A percentile compares a stretch with the other conserved stretches of the same genome.
Conservation (phyloP, 2,329 filamentous ascomycete species). For the Apiospora hydei region DNA sequence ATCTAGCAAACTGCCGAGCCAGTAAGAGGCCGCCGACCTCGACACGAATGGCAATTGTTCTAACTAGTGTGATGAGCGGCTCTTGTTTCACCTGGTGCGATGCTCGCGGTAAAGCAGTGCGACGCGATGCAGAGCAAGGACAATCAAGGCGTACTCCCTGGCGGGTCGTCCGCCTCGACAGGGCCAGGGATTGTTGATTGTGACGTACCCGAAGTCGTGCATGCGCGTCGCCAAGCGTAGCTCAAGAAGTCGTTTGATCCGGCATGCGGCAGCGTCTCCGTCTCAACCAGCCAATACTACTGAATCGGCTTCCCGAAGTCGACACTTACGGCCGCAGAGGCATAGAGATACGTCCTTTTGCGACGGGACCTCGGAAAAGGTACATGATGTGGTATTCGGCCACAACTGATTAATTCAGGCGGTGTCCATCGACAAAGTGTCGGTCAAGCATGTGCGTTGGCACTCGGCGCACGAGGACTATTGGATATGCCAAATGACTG, state of each 20-base stretch:
- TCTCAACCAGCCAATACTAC: slow-evolving; percentile 21
- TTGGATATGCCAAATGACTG: not conserved
- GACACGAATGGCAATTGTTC: slow-evolving; percentile 20
- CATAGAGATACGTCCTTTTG: not conserved
- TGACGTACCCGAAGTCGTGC: slow-evolving; percentile 20
- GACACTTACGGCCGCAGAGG: slow-evolving; percentile 19
- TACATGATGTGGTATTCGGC: not conserved
- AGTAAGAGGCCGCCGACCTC: slow-evolving; percentile 9
- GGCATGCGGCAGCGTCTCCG: slow-evolving; percentile 15
- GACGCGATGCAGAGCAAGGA: not conserved
- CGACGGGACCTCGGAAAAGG: not conserved
- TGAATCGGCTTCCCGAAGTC: slow-evolving; percentile 15
- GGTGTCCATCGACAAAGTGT: slow-evolving; percentile 13
- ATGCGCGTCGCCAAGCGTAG: slow-evolving; percentile 10
- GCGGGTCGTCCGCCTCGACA: not conserved
- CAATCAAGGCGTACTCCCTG: slow-evolving; percentile 4
- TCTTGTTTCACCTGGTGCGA: slow-evolving; percentile 17
- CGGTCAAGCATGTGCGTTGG: slow-evolving; percentile 14
- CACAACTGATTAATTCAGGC: slow-evolving; percentile 4
- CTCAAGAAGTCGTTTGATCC: slow-evolving; percentile 17
- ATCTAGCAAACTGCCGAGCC: slow-evolving; percentile 21
- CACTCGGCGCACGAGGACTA: not conserved
- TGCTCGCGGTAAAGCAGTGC: slow-evolving; percentile 18
- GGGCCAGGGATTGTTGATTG: not conserved
- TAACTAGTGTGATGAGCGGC: slow-evolving; percentile 8